Conservation (phyloP, 345 rosid species). For the Euphorbia peplus region DNA sequence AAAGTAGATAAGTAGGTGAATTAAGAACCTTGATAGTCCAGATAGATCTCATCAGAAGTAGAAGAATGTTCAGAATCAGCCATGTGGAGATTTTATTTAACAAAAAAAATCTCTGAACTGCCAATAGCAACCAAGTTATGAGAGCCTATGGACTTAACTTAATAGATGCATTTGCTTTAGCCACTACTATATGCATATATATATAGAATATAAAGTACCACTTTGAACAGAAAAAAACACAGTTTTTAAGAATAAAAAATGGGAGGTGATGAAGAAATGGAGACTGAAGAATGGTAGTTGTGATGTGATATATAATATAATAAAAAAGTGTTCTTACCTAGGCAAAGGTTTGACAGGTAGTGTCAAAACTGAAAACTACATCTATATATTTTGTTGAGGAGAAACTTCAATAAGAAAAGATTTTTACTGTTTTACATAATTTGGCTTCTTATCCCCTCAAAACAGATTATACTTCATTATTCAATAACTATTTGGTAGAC, state of each 20-base stretch:
- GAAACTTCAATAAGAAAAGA: too few relatives aligned
- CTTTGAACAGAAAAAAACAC: not conserved
- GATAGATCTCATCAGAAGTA: slow-evolving; percentile 28
- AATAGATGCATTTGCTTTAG: not conserved
- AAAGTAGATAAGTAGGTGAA: not conserved
- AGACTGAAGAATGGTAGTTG: slow-evolving; percentile 21
- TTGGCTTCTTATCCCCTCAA: too few relatives aligned
- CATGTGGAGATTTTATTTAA: slow-evolving; percentile 36
- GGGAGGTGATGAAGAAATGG: not conserved
- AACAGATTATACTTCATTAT: too few relatives aligned
- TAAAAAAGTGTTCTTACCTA: not conserved
- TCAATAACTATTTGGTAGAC: too few relatives aligned
- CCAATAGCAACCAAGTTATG: not conserved
- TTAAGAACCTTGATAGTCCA: slow-evolving; percentile 37
- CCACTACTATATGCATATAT: not conserved
- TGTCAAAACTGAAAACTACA: not conserved
- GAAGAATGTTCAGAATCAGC: slow-evolving; percentile 54
- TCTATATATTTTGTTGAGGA: not conserved
- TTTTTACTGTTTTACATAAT: too few relatives aligned
- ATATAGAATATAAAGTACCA: not conserved
- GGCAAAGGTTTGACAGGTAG: slow-evolving; percentile 4
- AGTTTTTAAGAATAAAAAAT: not conserved
- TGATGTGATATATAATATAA: too few relatives aligned
- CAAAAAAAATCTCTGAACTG: too few relatives aligned
- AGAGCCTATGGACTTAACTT: not conserved